Conservation (phyloP, 2,329 filamentous ascomycete species). For the Colletotrichum destructivum region DNA sequence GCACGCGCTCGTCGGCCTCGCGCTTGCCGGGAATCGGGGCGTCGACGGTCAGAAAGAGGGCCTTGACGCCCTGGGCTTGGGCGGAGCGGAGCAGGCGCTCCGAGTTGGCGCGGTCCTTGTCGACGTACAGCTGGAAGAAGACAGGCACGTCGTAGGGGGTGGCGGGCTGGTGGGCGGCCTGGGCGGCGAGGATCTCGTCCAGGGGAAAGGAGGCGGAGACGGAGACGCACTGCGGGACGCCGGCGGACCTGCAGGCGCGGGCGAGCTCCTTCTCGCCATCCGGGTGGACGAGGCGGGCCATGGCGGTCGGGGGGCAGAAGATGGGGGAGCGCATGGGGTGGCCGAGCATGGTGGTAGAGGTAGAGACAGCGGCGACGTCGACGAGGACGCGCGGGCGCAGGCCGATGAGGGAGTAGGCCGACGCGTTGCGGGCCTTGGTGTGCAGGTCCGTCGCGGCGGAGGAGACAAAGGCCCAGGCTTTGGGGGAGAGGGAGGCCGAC, state of each 20-base stretch:
- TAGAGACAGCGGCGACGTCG: conserved; percentile 68
- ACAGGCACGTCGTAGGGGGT: conserved; percentile 51
- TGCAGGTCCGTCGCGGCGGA: conserved; percentile 75
- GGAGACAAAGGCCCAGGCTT: conserved; percentile 80
- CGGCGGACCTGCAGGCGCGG: conserved; percentile 49
- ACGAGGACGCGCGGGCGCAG: conserved; percentile 72
- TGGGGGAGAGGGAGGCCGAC: conserved; percentile 67
- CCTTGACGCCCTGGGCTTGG: conserved; percentile 62
- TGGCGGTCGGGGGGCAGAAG: conserved; percentile 75
- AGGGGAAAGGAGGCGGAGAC: conserved; percentile 74
- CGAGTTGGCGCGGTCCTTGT: conserved; percentile 68
- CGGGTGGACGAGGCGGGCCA: conserved; percentile 74
- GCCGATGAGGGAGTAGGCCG: conserved; percentile 68
- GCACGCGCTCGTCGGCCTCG: conserved; percentile 62
- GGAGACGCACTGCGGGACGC: conserved; percentile 73
- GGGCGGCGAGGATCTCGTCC: conserved; percentile 60
- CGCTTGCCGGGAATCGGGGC: conserved; percentile 71
- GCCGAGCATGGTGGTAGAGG: conserved; percentile 69
- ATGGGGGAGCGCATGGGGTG: conserved; percentile 68
- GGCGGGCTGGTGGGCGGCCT: conserved; percentile 1
- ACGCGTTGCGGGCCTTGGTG: conserved; percentile 70
- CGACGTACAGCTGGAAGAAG: conserved; percentile 76
- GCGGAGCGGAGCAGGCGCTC: conserved; percentile 64
- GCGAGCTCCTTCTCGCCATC: conserved; percentile 67
- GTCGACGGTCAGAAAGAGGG: conserved; percentile 73